Evolutionary conservation across 228 moss, liverwort and hornwort genomes (phyloP), one percentile per base, ranked within the genome.

Genomic region (Sphagnum fallax): DNA sequence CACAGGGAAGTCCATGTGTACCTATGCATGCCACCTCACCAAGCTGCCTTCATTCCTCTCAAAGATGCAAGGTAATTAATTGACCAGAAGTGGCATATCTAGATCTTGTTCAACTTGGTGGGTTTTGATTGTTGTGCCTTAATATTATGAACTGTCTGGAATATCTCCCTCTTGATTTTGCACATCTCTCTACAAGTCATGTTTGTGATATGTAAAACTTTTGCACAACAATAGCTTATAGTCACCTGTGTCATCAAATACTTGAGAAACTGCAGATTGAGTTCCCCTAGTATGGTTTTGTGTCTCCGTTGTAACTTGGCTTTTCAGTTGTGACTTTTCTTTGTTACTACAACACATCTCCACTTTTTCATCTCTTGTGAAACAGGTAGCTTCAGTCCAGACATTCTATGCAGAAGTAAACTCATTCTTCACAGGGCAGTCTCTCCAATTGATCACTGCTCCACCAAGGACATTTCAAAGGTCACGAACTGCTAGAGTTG

Each of bases 1-100:
- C 79, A 71, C 74, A 83, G 83, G 73, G 62, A 71, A 74, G 49
- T 63, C 48, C 74, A 47, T 73, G 51, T 18, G 76, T 83, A 52
- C 73, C 78, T 8, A 65, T 61, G 62, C 73, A 73, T 52, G 72
- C 74, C 9, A 68, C 71, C 10, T n/a, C 61, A 6, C 72, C 79
- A 1, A 51, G 61, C 50, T 72, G 65, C 69, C 69, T 64, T 71
- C 49, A 8, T 49, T 76, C 72, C 51, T 67, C 77, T 53, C 67
- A 63, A 62, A 61, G 50, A 67, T 69, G 74, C 72, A 70, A 80
- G 83, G 83, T 83, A 71, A 14, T 12, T 13, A 13, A n/a, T 47
- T 6, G 6, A 48, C 47, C 4, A 60, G 32, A 10, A 8, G 47
- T 6, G 53, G 52, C 4, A 57, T 69, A n/a, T 2, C 18, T 10